A percentile compares a stretch with the other conserved stretches of the same genome.
Evolutionary conservation across 2,329 filamentous ascomycete genomes (phyloP).

Genomic region (Ophiosphaerella narmari): DNA sequence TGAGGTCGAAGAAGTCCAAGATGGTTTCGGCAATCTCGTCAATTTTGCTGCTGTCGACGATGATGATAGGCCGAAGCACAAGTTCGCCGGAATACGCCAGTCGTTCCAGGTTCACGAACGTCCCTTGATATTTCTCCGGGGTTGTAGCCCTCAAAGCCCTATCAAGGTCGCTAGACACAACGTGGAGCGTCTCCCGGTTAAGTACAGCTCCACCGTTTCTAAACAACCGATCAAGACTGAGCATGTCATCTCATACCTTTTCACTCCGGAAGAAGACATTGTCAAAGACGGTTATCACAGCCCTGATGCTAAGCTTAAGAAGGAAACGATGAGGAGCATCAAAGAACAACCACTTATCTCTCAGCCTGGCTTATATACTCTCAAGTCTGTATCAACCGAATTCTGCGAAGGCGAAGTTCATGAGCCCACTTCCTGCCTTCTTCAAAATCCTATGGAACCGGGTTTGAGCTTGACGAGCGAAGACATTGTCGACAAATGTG

Average conservation of each 20-base stretch:
- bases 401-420: constrained; percentile 86
- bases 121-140: constrained; percentile 71
- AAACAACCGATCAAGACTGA: constrained; percentile 63
- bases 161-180: constrained; percentile 82
- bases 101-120: constrained; percentile 85
- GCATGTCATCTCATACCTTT: constrained; percentile 79
- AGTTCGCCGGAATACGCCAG: constrained; percentile 69
- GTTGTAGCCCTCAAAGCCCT: constrained; percentile 79
- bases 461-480: constrained; percentile 74
- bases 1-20: constrained; percentile 86
- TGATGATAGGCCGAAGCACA: constrained; percentile 64
- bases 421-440: constrained; percentile 90
- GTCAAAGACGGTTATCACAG: constrained; percentile 70
- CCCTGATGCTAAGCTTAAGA: constrained; percentile 61
- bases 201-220: constrained; percentile 65
- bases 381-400: constrained; percentile 78
- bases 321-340: constrained; percentile 64
- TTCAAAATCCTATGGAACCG: constrained; percentile 90
- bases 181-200: constrained; percentile 69
- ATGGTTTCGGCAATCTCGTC: constrained; percentile 85
- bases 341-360: constrained; percentile 70
- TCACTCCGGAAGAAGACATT: constrained; percentile 74
- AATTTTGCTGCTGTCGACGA: constrained; percentile 71
- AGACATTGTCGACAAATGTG: constrained; percentile 92
- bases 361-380: constrained; percentile 81